Evolutionary conservation across 2,329 filamentous ascomycete species (phyloP), one percentile per base, ranked within the genome.

Genomic region (Arachnopeziza araneosa): DNA sequence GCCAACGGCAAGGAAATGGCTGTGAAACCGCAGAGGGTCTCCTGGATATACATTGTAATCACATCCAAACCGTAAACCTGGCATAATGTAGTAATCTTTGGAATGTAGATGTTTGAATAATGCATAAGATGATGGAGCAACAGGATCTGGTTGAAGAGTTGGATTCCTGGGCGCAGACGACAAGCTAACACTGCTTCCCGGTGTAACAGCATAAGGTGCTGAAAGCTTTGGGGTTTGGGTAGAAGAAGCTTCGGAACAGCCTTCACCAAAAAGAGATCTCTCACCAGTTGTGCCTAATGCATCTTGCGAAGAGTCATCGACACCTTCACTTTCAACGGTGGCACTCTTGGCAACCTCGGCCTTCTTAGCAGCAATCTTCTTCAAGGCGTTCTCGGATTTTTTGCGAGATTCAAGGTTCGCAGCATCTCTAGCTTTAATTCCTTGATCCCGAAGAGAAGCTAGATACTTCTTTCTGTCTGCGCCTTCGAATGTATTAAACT

Each of bases 21-120:
- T 95, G 75, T 99, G 95, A 73, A 96, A 99, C 12, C 95, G 87
- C 56, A 99, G 79, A 1, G 95, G 92, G 72, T 99, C 95, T 52
- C 95, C 95, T 0, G 95, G 95, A 69, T 99, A 99, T 5, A 96
- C 91, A 67, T 92, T 91, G 75, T 96, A 97, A 70, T 95, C 86
- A 68, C 93, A 96, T 24, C 95, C 95, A 70, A 99, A 99, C 24
- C 95, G 90, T 56, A 99, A 81, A 9, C 95, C 95, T 1, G 95
- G 95, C 58, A 92, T 93, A 70, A 95, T 86, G 76, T 89, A 98
- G 76, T 93, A 97, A 55, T 89, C 90, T 21, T 83, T 80, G 8
- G 82, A 79, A 70, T 97, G 90, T 24, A 99, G 79, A 71, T 95
- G 87, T 44, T 84, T 85, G 75, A 91, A 96, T 23, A 98, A 78